These are phyloP conservation scores for Capsicum baccatum DNA, from an alignment of 257 asterid species.

Conservation along the genomic window DNA sequence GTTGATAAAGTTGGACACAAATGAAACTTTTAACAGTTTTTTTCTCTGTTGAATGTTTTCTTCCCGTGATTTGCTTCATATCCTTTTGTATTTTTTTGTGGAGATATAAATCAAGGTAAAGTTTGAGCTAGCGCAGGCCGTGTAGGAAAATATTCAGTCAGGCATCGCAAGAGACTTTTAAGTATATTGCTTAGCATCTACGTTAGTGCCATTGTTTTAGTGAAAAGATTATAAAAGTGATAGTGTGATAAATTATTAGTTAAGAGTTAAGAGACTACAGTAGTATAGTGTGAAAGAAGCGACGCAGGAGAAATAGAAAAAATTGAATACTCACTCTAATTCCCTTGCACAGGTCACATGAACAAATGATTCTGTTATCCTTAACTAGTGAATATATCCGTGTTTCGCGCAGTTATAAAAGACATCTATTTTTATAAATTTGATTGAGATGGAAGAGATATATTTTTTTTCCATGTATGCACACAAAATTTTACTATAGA, in stretches of 20 bases:
- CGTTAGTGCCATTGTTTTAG: background rate
- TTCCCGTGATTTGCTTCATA: background rate
- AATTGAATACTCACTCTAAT: conserved; percentile 54
- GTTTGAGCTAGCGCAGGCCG: background rate
- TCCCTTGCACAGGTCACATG: conserved; percentile 85
- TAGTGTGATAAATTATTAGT: conserved; percentile 26
- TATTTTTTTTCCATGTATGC: too few relatives aligned
- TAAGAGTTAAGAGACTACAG: conserved; percentile 6
- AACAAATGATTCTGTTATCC: conserved; percentile 79
- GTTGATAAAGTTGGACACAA: too few relatives aligned
- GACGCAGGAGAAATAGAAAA: conserved; percentile 29
- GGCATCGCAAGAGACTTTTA: background rate
- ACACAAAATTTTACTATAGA: too few relatives aligned
- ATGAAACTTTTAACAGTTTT: background rate
- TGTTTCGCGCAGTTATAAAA: too few relatives aligned
- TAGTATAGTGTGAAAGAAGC: conserved; percentile 11
- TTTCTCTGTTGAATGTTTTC: background rate
- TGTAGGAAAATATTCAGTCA: background rate
- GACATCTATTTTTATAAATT: too few relatives aligned
- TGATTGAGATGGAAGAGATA: too few relatives aligned
- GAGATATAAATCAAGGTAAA: background rate
- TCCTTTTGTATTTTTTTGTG: background rate
- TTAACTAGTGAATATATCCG: conserved; percentile 35
- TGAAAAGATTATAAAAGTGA: background rate
- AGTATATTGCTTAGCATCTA: background rate